Percentiles rank a stretch among this genome's conserved stretches.
phyloP scores from a whole-genome alignment of 2,329 filamentous ascomycete species.

The Capronia americana region DNA sequence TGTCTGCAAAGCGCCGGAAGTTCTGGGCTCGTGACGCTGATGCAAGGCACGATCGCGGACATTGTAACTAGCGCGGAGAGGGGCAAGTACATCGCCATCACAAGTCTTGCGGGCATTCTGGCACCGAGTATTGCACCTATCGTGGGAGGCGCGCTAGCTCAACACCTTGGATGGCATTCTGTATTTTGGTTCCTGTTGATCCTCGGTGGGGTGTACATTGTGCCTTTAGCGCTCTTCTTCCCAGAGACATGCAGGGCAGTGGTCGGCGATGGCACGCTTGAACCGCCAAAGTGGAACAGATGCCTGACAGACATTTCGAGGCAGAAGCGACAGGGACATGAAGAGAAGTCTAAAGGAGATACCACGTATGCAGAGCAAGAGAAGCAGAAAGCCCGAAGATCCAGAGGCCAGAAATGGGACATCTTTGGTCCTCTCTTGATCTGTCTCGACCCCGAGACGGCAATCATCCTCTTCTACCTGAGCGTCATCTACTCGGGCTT shows the following conservation, averaged over 20 bases:
- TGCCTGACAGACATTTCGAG: constrained; percentile 37
- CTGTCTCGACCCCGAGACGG: constrained; percentile 50
- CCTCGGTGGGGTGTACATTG: constrained; percentile 45
- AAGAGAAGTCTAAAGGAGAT: neutral
- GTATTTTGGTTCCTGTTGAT: constrained; percentile 64
- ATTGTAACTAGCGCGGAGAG: constrained; percentile 50
- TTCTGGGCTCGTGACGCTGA: constrained; percentile 50
- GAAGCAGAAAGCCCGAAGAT: constrained; percentile 6
- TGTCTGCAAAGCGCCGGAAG: constrained; percentile 53
- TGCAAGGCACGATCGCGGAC: constrained; percentile 50
- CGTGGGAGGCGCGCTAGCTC: constrained; percentile 56
- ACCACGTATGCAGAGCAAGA: neutral
- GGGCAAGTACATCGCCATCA: constrained; percentile 51
- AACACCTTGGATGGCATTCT: constrained; percentile 57
- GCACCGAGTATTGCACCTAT: constrained; percentile 58
- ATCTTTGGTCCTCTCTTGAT: constrained; percentile 49
- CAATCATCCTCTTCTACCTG: constrained; percentile 59
- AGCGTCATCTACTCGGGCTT: constrained; percentile 59
- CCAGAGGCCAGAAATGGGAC: constrained; percentile 8
- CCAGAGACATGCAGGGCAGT: constrained; percentile 47
- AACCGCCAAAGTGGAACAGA: constrained; percentile 45
- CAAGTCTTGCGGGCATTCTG: constrained; percentile 44
- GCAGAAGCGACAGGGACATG: constrained; percentile 11
- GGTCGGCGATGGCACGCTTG: constrained; percentile 49
- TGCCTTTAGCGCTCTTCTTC: constrained; percentile 42